Percentiles rank a stretch among this genome's conserved stretches.
These are phyloP conservation scores for Carnegiea gigantea DNA, from an alignment of 179 eudicot species.

Conservation along the genomic window DNA sequence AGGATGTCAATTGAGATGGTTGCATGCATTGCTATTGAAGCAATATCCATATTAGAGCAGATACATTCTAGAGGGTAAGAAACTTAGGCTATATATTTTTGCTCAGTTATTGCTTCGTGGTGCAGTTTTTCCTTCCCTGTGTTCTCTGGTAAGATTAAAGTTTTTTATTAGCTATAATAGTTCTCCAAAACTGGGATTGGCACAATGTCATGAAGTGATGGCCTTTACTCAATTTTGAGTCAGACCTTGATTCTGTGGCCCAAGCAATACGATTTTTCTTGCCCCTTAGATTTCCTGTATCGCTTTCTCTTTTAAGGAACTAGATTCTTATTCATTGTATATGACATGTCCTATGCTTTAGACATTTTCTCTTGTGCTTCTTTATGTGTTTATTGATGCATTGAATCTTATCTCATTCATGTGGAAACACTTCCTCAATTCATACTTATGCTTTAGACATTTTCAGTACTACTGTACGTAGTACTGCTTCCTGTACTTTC, in stretches of 20 bases:
- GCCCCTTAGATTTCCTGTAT: not conserved
- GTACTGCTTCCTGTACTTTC: not conserved
- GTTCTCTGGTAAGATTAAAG: not conserved
- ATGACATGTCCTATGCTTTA: not conserved
- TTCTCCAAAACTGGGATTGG: no score
- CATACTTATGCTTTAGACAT: no score
- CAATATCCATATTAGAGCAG: conserved; percentile 71
- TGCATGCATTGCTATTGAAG: conserved; percentile 78
- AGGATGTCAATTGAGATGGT: conserved; percentile 77
- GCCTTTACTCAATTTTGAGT: no score
- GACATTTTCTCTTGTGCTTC: not conserved
- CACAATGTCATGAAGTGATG: no score
- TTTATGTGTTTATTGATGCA: not conserved
- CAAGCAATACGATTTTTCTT: no score
- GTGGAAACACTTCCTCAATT: not conserved
- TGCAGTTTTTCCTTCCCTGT: conserved; percentile 7
- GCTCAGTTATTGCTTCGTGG: not conserved
- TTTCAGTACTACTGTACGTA: not conserved
- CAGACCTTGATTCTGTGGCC: no score
- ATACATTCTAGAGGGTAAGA: conserved; percentile 72
- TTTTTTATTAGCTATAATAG: not conserved
- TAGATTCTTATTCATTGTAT: not conserved
- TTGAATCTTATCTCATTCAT: not conserved
- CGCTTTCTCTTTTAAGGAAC: not conserved
- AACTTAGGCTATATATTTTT: not conserved